phyloP scores from a whole-genome alignment of 2,329 filamentous ascomycete species.

The Thelonectria olida region DNA sequence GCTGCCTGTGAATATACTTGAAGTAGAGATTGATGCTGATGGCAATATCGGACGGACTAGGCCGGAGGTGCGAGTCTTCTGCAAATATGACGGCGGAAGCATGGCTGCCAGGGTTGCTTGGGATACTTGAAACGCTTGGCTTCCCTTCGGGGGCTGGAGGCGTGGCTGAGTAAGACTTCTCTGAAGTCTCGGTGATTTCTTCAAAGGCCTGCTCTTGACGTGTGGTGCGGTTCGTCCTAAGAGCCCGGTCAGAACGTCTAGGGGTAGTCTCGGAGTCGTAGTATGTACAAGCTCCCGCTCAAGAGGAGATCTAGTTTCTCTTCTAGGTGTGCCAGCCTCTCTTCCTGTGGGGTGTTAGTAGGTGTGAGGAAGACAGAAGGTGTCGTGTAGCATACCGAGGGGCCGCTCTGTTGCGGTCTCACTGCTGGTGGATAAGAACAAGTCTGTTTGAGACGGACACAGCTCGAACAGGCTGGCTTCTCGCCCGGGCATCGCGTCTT shows the following conservation, averaged over 20 bases:
- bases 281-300: constrained; percentile 49
- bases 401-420: constrained; percentile 50
- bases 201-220: constrained; percentile 43
- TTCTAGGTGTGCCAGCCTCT: constrained; percentile 60
- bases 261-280: constrained; percentile 4
- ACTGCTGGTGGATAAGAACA: constrained; percentile 54
- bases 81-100: constrained; percentile 40
- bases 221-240: constrained; percentile 41
- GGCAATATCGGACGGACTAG: constrained; percentile 44
- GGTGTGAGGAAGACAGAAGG: constrained; percentile 4
- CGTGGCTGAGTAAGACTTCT: constrained; percentile 46
- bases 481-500: constrained; percentile 63
- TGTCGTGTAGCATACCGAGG: constrained; percentile 50
- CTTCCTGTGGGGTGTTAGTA: constrained; percentile 51
- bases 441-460: constrained; percentile 56
- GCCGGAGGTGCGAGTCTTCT: constrained; percentile 41
- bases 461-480: constrained; percentile 61
- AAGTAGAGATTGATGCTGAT: constrained; percentile 51
- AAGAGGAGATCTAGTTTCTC: constrained; percentile 62
- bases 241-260: constrained; percentile 41
- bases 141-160: constrained; percentile 38
- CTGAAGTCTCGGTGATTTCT: constrained; percentile 43
- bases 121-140: constrained; percentile 14
- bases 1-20: constrained; percentile 54
- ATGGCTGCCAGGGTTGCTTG: constrained; percentile 34